Conservation (phyloP, 1,139 yeast genomes). For the Taphrina pruni region DNA sequence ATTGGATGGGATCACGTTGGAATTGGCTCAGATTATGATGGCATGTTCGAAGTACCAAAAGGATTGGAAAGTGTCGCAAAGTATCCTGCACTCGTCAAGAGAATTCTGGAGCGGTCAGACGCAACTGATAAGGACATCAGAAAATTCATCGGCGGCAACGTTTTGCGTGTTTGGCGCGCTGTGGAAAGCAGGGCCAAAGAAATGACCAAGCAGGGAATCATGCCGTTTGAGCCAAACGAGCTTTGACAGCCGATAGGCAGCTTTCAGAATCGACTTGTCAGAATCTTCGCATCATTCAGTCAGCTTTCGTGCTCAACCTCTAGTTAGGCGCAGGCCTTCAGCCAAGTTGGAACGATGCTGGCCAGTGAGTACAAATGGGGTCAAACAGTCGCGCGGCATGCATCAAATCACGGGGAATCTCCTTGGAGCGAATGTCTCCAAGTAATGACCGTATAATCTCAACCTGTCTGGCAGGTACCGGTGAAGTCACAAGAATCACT, state of each 20-base stretch:
- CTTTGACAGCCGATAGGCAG: not conserved
- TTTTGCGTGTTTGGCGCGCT: slow-evolving; percentile 59
- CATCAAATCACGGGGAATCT: slow-evolving; percentile 1
- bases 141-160: slow-evolving; percentile 59
- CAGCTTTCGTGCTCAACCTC: too few species aligned
- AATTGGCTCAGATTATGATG: slow-evolving; percentile 63
- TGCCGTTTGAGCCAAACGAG: slow-evolving; percentile 34
- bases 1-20: slow-evolving; percentile 66
- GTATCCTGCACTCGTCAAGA: slow-evolving; percentile 58
- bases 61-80: slow-evolving; percentile 63
- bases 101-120: slow-evolving; percentile 45
- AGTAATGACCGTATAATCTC: slow-evolving; percentile 37
- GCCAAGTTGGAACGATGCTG: too few species aligned
- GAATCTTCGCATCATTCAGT: too few species aligned
- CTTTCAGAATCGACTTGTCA: too few species aligned
- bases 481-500: slow-evolving; percentile 14
- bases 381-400: not conserved
- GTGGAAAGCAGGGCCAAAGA: slow-evolving; percentile 52
- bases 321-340: too few species aligned
- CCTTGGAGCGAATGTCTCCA: slow-evolving; percentile 35
- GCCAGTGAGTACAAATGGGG: not conserved
- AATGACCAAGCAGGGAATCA: slow-evolving; percentile 8
- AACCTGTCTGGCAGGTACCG: slow-evolving; percentile 33
- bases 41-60: slow-evolving; percentile 58
- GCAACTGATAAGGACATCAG: slow-evolving; percentile 57